Conservation (phyloP, 2,329 filamentous ascomycete genomes). For the Fusarium subglutinans region DNA sequence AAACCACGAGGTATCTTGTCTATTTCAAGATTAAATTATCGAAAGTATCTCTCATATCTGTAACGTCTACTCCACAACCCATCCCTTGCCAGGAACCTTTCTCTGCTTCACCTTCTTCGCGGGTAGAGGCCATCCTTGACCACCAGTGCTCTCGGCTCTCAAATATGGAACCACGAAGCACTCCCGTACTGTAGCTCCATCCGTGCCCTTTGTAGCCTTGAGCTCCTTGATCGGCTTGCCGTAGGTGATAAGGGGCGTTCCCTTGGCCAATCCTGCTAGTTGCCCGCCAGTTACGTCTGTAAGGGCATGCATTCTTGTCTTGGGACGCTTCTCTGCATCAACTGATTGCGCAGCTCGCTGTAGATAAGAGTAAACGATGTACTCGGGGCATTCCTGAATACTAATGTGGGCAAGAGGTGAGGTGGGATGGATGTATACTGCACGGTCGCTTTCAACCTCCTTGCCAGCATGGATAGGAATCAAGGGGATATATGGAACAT, state of each 20-base stretch:
- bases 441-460: conserved; percentile 63
- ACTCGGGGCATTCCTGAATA: conserved; percentile 80
- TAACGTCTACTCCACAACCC: conserved; percentile 69
- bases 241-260: conserved; percentile 83
- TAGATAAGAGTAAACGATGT: conserved; percentile 87
- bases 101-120: conserved; percentile 85
- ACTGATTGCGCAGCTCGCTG: conserved; percentile 70
- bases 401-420: conserved; percentile 79
- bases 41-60: not conserved
- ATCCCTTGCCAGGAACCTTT: conserved; percentile 76
- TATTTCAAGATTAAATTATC: conserved; percentile 23
- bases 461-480: conserved; percentile 67
- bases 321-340: conserved; percentile 65
- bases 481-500: conserved; percentile 90
- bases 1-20: conserved; percentile 36
- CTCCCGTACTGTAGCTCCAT: conserved; percentile 65
- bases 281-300: conserved; percentile 81
- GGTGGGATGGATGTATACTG: conserved; percentile 88
- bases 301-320: conserved; percentile 88
- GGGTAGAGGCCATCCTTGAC: conserved; percentile 84
- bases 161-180: conserved; percentile 86
- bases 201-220: conserved; percentile 52
- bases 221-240: conserved; percentile 93
- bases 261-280: conserved; percentile 80
- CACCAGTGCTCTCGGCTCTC: conserved; percentile 71